Base-by-base conservation (phyloP, 495 filamentous ascomycete genomes). In the Stereocaulon alpinum region DNA sequence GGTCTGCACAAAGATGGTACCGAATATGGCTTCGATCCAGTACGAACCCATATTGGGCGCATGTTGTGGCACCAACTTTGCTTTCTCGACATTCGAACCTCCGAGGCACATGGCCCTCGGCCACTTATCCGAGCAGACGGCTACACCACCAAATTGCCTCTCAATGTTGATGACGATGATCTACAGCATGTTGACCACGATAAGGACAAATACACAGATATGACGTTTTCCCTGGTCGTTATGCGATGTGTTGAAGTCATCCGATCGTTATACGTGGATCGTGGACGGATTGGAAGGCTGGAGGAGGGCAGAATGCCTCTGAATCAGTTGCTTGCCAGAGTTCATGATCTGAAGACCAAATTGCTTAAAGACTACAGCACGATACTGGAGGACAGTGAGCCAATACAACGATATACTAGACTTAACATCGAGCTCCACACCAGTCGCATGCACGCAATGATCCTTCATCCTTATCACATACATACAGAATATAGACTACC, bases 161-260 rank as follows among this genome's bases (percentile, higher is more conserved):
- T 86, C 7, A 88, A 89, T 65, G 76, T 84, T 48, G 76, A 88
- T 51, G 85, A 88, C 58, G 68, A 70, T 3, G 81, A 83, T 15
- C 71, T 89, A 15, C 70, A 76, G 27, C 61, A 64, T 2, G 63
- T 67, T 3, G 58, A 67, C 11, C 65, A 84, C 22, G 79, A 77
- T 3, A 72, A 75, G 1, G 68, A 27, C 6, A 51, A 44, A 27
- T 91, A 83, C 80, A 89, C 87, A 2, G 82, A 85, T 34, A 80
- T 80, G 64, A 83, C 85, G 18, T 71, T 87, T 37, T 67, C 82
- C 0, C 69, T 82, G 4, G 85, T 90, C 60, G 79, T 85, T 6
- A 85, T 86, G 63, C 84, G 88, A 66, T 80, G 82, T 65, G 85
- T 84, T 65, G 85, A 89, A 67, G 86, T 89, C 77, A 80, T 83